A percentile compares a stretch with the other conserved stretches of the same genome.
Conservation (phyloP, 2,329 filamentous ascomycete genomes). For the Colletotrichum sp. region DNA sequence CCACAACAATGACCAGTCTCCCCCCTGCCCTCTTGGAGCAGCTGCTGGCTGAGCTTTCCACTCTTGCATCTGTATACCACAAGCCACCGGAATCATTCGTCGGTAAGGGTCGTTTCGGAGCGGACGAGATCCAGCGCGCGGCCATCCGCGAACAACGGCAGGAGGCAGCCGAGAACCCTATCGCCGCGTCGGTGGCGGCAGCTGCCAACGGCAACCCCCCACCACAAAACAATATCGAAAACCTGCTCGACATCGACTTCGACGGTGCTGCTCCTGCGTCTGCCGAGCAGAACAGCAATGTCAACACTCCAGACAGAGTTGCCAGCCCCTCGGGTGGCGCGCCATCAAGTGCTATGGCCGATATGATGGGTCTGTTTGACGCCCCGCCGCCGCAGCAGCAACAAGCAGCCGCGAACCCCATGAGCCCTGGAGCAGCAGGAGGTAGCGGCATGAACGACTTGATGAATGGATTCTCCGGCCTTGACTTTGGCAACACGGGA, state of each 20-base stretch:
- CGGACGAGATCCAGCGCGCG: constrained; percentile 91
- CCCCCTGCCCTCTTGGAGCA: constrained; percentile 85
- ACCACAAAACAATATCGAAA: constrained; percentile 84
- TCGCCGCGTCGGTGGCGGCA: constrained; percentile 82
- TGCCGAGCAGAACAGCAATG: constrained; percentile 60
- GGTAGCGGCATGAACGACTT: constrained; percentile 80
- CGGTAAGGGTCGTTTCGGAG: constrained; percentile 90
- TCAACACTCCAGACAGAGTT: constrained; percentile 72
- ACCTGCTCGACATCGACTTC: constrained; percentile 94
- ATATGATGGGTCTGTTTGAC: constrained; percentile 75
- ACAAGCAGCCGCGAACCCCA: constrained; percentile 38
- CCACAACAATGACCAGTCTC: constrained; percentile 90
- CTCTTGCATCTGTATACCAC: constrained; percentile 96
- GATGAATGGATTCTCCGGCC: constrained; percentile 84
- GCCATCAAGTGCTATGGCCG: constrained; percentile 57
- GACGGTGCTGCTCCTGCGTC: constrained; percentile 93
- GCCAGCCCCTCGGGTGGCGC: constrained; percentile 62
- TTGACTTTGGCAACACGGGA: constrained; percentile 71
- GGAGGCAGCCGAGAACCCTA: constrained; percentile 90
- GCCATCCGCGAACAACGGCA: constrained; percentile 96
- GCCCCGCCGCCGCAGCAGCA: constrained; percentile 61
- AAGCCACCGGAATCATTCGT: constrained; percentile 98
- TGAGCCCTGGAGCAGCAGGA: constrained; percentile 25
- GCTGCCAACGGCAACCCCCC: constrained; percentile 60
- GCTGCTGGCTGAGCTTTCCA: constrained; percentile 90